phyloP scores from a whole-genome alignment of 2,329 filamentous ascomycete genomes.

The Fusarium mangiferae region DNA sequence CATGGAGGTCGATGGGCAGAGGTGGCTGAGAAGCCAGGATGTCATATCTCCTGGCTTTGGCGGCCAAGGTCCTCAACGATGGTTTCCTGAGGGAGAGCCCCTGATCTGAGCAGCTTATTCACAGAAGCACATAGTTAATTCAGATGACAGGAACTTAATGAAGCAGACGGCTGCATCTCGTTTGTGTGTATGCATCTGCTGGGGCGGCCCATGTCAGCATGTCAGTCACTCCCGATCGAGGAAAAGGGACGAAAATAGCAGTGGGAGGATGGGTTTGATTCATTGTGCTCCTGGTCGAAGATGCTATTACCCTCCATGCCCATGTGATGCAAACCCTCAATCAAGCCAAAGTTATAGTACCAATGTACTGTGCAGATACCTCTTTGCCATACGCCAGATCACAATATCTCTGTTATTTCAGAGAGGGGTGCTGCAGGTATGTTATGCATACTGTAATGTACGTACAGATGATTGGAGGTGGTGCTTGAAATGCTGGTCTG shows the following conservation, averaged over 20 bases:
- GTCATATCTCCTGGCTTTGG: constrained; percentile 25
- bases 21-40: not conserved
- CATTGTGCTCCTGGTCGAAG: constrained; percentile 8
- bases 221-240: not conserved
- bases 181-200: constrained; percentile 20
- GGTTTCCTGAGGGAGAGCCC: not conserved
- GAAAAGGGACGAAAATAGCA: constrained; percentile 5
- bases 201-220: constrained; percentile 5
- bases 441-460: constrained; percentile 53
- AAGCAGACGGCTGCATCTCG: constrained; percentile 30
- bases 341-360: constrained; percentile 8
- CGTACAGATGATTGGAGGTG: constrained; percentile 40
- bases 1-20: constrained; percentile 13
- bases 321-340: constrained; percentile 32
- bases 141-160: constrained; percentile 15
- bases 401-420: constrained; percentile 25
- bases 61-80: not conserved
- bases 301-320: constrained; percentile 25
- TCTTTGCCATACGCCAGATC: constrained; percentile 24
- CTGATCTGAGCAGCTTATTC: not conserved
- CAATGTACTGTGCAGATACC: constrained; percentile 4
- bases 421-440: constrained; percentile 48
- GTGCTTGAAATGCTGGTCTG: constrained; percentile 26
- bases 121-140: not conserved
- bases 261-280: not conserved